Evolutionary conservation across 106 monocot genomes (phyloP), one percentile per base, ranked within the genome.

Genomic region (Phalaenopsis aphrodite): DNA sequence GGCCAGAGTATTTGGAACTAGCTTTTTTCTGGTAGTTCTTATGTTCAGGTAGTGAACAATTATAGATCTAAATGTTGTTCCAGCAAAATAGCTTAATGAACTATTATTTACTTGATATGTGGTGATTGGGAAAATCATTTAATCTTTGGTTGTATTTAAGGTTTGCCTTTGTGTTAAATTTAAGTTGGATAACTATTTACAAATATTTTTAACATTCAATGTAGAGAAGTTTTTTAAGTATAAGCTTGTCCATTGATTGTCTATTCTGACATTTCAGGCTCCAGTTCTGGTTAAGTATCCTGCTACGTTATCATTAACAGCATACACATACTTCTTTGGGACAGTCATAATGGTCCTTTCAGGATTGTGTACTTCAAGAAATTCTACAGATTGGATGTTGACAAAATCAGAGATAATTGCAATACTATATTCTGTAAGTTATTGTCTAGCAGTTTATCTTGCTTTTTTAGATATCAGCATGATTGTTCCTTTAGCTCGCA

Each of bases 211-310:
- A 65, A 23, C 23, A 8, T 65, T 65, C 14, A 5, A 23, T 65
- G 7, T 65, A 65, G 64, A 65, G 23, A 65, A 65, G 23, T 14
- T 65, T 65, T 8, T 65, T 21, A 23, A 3, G 7, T 48, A 1
- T 48, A 48, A 8, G 48, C 48, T 48, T 4, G 1, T 48, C 48
- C 48, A 48, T 48, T 48, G 48, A 52, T 52, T 52, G 11, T 52
- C 52, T 52, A 23, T 65, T 23, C 14, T 65, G n/a, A 10, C 75
- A 78, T 80, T 87, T 83, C 91, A 93, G 93, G 89, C 91, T 71
- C 94, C 86, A 61, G 82, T 94, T 68, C 79, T 94, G 83, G 85
- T 23, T 2, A 90, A 85, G 84, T 94, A 94, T 82, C 91, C 94
- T 66, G 86, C 89, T 14, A 88, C 88, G 38, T n/a, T 82, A 68